Evolutionary conservation across 2,329 filamentous ascomycete genomes (phyloP).

Genomic region (Paramyrothecium roridum): DNA sequence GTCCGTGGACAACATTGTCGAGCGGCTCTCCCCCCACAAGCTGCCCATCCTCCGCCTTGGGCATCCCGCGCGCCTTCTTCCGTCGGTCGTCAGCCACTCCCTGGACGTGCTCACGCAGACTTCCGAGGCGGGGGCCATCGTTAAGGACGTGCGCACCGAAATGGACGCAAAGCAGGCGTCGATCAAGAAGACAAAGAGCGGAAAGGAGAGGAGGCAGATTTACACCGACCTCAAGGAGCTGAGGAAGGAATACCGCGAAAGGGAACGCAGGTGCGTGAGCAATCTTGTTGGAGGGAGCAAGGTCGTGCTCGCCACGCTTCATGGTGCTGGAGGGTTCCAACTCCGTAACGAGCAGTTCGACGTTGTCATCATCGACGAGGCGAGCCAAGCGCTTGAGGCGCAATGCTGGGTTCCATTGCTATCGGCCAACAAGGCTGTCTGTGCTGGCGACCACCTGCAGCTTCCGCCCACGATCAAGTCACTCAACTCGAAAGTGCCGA

Average conservation of each 20-base stretch:
- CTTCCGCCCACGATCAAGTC: conserved; percentile 94
- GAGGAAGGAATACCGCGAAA: conserved; percentile 81
- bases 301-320: conserved; percentile 87
- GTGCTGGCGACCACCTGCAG: conserved; percentile 93
- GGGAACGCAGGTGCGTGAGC: conserved; percentile 78
- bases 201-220: conserved; percentile 74
- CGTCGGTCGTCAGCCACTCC: conserved; percentile 83
- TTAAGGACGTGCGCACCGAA: conserved; percentile 84
- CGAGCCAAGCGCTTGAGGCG: conserved; percentile 90
- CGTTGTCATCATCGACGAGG: conserved; percentile 93
- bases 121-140: conserved; percentile 84
- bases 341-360: conserved; percentile 80
- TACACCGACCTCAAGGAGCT: conserved; percentile 84
- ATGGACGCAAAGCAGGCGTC: conserved; percentile 90
- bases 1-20: conserved; percentile 96
- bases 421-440: conserved; percentile 76
- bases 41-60: conserved; percentile 86
- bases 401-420: conserved; percentile 95
- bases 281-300: conserved; percentile 73
- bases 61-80: conserved; percentile 86
- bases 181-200: conserved; percentile 81
- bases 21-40: conserved; percentile 80
- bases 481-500: conserved; percentile 49
- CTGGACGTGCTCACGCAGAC: conserved; percentile 88
- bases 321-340: conserved; percentile 86